These are phyloP conservation scores for Nicotiana sylvestris DNA, from an alignment of 257 asterid genomes.

Conservation along the genomic window DNA sequence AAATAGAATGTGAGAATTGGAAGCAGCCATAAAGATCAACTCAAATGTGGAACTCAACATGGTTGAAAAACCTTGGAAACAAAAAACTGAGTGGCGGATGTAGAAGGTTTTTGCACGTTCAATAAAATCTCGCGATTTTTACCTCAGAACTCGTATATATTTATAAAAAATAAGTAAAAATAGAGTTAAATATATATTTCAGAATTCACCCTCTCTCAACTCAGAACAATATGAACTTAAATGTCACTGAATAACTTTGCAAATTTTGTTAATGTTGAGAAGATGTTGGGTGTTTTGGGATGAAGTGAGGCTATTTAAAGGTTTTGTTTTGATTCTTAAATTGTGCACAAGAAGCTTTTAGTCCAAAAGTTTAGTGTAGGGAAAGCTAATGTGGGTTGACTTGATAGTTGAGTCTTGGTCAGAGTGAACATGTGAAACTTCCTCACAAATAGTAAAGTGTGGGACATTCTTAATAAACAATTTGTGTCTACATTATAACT, in stretches of 20 bases:
- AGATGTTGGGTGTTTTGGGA: not conserved
- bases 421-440: not conserved
- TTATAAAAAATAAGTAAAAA: not conserved
- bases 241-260: not conserved
- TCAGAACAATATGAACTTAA: too few relatives aligned
- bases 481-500: not conserved
- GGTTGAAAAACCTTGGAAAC: not conserved
- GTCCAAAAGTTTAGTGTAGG: conserved; percentile 24
- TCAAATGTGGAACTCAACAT: conserved; percentile 49
- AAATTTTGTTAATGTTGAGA: not conserved
- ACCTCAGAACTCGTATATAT: too few relatives aligned
- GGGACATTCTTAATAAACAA: not conserved
- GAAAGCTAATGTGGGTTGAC: conserved; percentile 33
- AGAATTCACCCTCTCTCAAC: too few relatives aligned
- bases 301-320: conserved; percentile 14
- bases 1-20: conserved; percentile 49
- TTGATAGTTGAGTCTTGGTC: not conserved
- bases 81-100: too few relatives aligned
- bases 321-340: not conserved
- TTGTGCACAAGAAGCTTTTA: conserved; percentile 30
- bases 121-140: too few relatives aligned
- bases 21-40: conserved; percentile 44
- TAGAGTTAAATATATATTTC: not conserved
- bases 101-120: too few relatives aligned
- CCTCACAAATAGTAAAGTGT: not conserved